phyloP scores from a whole-genome alignment of 257 asterid genomes.

The Fraxinus pennsylvanica region DNA sequence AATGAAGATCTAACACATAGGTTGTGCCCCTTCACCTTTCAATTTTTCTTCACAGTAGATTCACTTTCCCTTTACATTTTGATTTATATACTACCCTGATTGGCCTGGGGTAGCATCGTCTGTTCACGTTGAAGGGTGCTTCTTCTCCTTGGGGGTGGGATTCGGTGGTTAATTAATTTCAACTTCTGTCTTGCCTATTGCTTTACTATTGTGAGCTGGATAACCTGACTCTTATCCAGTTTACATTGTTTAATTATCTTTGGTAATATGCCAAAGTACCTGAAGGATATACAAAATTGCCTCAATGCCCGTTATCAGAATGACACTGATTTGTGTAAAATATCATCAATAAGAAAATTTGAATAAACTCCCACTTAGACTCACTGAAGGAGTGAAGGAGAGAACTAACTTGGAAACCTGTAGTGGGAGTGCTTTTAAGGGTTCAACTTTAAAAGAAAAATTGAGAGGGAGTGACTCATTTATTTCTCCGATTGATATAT shows the following conservation, averaged over 20 bases:
- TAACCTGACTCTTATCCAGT: background rate
- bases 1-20: conserved; percentile 3
- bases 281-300: background rate
- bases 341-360: background rate
- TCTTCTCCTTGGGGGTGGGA: background rate
- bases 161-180: background rate
- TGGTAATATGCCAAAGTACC: background rate
- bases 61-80: background rate
- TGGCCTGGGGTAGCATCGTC: background rate
- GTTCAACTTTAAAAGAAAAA: background rate
- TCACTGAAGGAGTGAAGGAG: background rate
- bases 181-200: conserved; percentile 6
- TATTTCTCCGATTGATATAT: background rate
- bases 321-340: background rate
- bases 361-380: background rate
- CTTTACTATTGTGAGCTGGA: background rate
- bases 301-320: background rate
- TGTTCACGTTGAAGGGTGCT: background rate
- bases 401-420: background rate
- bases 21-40: background rate
- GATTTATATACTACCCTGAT: background rate
- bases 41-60: background rate
- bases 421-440: background rate
- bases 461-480: conserved; percentile 4
- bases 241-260: background rate